phyloP scores from a whole-genome alignment of 768 basidiomycete species.

The Russula brevipes region DNA sequence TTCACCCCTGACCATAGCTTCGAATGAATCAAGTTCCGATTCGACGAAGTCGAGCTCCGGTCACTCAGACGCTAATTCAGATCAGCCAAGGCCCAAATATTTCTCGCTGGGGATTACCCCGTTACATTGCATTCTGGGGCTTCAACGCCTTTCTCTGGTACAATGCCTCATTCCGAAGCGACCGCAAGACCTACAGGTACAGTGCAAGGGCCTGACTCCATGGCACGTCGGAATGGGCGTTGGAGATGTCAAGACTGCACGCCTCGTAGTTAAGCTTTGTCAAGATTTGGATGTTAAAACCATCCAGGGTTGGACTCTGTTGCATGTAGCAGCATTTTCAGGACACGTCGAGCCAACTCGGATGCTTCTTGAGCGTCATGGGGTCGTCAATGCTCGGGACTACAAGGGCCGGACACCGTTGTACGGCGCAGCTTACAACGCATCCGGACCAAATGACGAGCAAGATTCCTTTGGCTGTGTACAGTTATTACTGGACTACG shows the following conservation, averaged over 20 bases:
- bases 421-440: background rate
- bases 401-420: background rate
- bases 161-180: no score
- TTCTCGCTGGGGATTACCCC: background rate
- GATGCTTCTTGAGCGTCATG: no score
- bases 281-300: background rate
- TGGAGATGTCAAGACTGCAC: background rate
- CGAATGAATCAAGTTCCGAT: background rate
- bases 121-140: background rate
- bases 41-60: no score
- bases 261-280: background rate
- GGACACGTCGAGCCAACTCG: background rate
- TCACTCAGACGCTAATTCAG: no score
- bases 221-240: background rate
- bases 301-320: background rate
- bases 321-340: background rate
- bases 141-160: background rate
- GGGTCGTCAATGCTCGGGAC: no score
- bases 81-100: no score
- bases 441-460: no score
- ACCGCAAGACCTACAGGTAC: background rate
- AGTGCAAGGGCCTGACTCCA: no score
- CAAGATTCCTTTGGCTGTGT: no score
- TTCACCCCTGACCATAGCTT: background rate
- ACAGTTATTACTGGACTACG: no score